Evolutionary conservation across 805 yeast genomes (phyloP).

Genomic region (Kockiozyma suomiensis): DNA sequence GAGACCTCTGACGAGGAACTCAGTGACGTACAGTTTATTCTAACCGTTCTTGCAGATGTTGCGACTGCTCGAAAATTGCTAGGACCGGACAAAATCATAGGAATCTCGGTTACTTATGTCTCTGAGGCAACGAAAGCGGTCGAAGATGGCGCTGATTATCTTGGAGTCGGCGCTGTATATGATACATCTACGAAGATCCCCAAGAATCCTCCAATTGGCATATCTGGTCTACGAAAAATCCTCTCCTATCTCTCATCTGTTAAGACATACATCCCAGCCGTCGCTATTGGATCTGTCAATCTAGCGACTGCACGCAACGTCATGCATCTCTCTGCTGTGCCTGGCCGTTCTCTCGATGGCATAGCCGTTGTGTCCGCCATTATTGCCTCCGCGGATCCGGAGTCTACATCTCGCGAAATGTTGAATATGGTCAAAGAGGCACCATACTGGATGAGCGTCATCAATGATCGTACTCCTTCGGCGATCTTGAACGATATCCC

Average conservation of each 20-base stretch:
- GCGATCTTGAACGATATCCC: constrained; percentile 34
- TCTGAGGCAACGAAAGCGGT: constrained; percentile 59
- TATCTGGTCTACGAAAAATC: constrained; percentile 62
- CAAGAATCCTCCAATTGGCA: constrained; percentile 63
- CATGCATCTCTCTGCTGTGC: constrained; percentile 50
- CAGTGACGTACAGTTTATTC: neutral
- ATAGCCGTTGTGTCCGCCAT: constrained; percentile 86
- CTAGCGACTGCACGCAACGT: constrained; percentile 62
- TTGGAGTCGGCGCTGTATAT: constrained; percentile 82
- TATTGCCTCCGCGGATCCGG: constrained; percentile 65
- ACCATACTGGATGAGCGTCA: constrained; percentile 34
- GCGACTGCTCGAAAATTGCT: constrained; percentile 59
- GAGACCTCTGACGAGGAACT: neutral
- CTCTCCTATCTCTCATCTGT: constrained; percentile 41
- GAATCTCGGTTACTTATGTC: constrained; percentile 68
- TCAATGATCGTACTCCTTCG: constrained; percentile 13
- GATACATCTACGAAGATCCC: constrained; percentile 72
- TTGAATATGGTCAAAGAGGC: constrained; percentile 41
- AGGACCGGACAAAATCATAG: constrained; percentile 76
- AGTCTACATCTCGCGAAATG: constrained; percentile 51
- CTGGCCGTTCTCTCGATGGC: constrained; percentile 64
- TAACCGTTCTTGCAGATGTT: constrained; percentile 42
- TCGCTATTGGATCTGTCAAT: constrained; percentile 80
- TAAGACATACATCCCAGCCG: constrained; percentile 51
- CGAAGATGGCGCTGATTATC: constrained; percentile 65